A percentile compares a stretch with the other conserved stretches of the same genome.
phyloP scores from a whole-genome alignment of 495 filamentous ascomycete species.

The Neurospora sublineolata region DNA sequence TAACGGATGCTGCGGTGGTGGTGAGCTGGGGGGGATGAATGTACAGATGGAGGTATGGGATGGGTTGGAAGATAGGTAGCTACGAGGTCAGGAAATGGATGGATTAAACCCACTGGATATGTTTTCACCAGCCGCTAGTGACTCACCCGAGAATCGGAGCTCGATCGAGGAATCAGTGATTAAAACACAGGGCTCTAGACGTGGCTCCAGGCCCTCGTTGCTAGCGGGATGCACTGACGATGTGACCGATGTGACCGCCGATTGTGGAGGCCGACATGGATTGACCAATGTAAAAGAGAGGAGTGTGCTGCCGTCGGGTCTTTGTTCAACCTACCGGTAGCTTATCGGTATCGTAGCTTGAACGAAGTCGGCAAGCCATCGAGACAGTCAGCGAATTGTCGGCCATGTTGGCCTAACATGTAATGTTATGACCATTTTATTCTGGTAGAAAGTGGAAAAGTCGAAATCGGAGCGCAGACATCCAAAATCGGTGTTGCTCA shows the following conservation, averaged over 20 bases:
- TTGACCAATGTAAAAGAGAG: slow-evolving; percentile 3
- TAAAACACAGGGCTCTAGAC: neutral
- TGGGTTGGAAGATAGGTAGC: neutral
- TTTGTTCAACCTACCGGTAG: neutral
- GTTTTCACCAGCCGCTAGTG: neutral
- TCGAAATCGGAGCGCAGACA: neutral
- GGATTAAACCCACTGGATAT: neutral
- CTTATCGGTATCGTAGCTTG: neutral
- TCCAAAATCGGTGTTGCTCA: neutral
- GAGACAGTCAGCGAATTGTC: neutral
- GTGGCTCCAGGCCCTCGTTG: neutral
- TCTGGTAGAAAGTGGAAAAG: neutral
- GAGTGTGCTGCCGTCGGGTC: neutral
- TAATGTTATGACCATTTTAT: neutral
- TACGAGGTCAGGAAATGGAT: neutral
- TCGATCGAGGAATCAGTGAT: neutral
- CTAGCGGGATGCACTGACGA: neutral
- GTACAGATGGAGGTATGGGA: neutral
- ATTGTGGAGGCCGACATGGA: slow-evolving; percentile 2
- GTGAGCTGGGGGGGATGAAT: neutral
- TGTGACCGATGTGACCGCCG: slow-evolving; percentile 5
- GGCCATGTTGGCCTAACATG: neutral
- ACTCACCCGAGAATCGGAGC: neutral
- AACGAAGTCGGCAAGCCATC: neutral
- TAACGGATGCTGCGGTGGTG: neutral